These are phyloP conservation scores for Pistacia atlantica DNA, from an alignment of 345 rosid genomes.

Conservation along the genomic window DNA sequence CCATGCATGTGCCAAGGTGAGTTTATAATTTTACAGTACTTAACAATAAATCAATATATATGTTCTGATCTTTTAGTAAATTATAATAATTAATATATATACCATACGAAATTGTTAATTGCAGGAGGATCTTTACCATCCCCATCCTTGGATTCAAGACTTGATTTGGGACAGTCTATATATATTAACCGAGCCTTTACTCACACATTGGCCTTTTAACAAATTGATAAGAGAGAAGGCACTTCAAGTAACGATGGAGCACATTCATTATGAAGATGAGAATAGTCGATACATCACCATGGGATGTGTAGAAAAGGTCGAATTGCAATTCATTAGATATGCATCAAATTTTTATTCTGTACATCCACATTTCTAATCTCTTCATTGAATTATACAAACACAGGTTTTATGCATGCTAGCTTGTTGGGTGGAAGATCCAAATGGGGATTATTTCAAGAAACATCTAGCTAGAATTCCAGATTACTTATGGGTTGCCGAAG, in stretches of 20 bases:
- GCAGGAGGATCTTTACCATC: conserved; percentile 40
- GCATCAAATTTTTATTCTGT: no score
- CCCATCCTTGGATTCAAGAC: conserved; percentile 35
- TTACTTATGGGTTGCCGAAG: conserved; percentile 49
- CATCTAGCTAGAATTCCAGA: conserved; percentile 49
- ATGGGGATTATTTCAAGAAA: conserved; percentile 41
- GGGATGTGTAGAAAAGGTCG: conserved; percentile 36
- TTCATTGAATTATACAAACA: neutral
- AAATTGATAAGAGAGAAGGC: conserved; percentile 27
- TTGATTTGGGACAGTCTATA: conserved; percentile 33
- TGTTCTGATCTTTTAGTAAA: no score
- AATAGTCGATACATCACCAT: conserved; percentile 40
- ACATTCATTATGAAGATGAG: conserved; percentile 42
- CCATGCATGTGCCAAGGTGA: conserved; percentile 30
- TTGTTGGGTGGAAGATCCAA: conserved; percentile 60
- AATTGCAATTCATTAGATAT: neutral
- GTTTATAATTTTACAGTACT: neutral
- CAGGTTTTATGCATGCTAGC: conserved; percentile 46
- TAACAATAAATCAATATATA: no score
- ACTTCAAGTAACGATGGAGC: neutral
- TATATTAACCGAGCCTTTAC: conserved; percentile 30
- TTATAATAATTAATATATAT: no score
- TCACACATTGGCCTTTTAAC: conserved; percentile 35
- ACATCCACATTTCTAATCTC: no score
- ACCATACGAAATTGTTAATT: neutral